phyloP scores from a whole-genome alignment of 805 yeast species.

The Lachancea cidri region DNA sequence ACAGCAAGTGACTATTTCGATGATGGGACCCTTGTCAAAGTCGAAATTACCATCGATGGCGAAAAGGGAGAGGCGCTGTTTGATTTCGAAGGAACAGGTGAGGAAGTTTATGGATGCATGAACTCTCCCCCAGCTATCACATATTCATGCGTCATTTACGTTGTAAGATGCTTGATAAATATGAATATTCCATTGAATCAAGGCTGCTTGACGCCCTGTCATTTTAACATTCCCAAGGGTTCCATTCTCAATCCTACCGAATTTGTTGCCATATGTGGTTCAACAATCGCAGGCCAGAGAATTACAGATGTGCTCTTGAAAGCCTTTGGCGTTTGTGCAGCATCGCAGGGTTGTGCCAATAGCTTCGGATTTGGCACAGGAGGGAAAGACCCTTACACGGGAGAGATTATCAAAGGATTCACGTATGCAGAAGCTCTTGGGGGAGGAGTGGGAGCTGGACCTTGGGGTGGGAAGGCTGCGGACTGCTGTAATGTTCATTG shows the following conservation, averaged over 20 bases:
- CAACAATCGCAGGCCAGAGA: slow-evolving; percentile 93
- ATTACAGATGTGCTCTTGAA: slow-evolving; percentile 83
- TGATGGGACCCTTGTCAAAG: slow-evolving; percentile 67
- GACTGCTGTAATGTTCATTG: slow-evolving; percentile 91
- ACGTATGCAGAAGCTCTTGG: slow-evolving; percentile 94
- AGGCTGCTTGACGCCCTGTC: slow-evolving; percentile 81
- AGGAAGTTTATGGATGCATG: slow-evolving; percentile 83
- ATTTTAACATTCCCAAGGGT: slow-evolving; percentile 56
- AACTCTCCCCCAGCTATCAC: slow-evolving; percentile 93
- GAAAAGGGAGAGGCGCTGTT: slow-evolving; percentile 59
- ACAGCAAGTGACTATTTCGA: slow-evolving; percentile 58
- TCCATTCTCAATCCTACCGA: slow-evolving; percentile 68
- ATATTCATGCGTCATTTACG: slow-evolving; percentile 82
- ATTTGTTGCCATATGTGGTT: slow-evolving; percentile 92
- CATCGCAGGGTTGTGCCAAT: slow-evolving; percentile 94
- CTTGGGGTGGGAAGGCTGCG: slow-evolving; percentile 64
- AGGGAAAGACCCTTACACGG: slow-evolving; percentile 48
- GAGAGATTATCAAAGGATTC: slow-evolving; percentile 50
- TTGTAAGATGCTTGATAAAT: slow-evolving; percentile 76
- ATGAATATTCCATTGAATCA: slow-evolving; percentile 90
- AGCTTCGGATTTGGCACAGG: slow-evolving; percentile 88
- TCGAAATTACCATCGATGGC: slow-evolving; percentile 46
- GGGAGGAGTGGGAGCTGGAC: slow-evolving; percentile 88
- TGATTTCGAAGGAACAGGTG: slow-evolving; percentile 82
- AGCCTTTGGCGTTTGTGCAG: slow-evolving; percentile 87